Base-by-base conservation (phyloP, 305 asterid genomes). In the Solanum hybrid region DNA sequence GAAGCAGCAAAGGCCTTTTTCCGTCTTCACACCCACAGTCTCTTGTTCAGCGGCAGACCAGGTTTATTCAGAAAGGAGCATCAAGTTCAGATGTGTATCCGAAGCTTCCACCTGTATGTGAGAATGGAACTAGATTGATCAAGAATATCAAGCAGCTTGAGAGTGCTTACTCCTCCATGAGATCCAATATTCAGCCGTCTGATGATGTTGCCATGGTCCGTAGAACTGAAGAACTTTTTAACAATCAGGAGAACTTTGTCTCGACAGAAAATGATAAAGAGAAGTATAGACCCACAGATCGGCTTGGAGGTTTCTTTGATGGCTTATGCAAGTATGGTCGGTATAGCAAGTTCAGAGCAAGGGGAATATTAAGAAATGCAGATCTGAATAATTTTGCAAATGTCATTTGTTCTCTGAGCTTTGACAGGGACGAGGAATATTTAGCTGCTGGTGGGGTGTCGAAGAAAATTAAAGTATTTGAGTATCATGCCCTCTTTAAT, bases 371-470 rank as follows among this genome's bases (percentile, higher is more conserved):
- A 92, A 92, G 97, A 88, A 95, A 92, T 95, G 96, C 97, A 82
- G 99, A 96, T 88, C 92, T 96, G 88, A 94, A 91, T 80, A 96
- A 92, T 90, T 92, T 96, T 69, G 95, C 97, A 87, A 97, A 97
- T 89, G 99, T 97, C 81, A 95, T 97, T 89, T 95, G 98, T 91
- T 96, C 99, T 79, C 93, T 97, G 94, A 96, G 98, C 94, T 96
- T 98, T 91, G 98, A 98, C 89, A 97, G 99, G 66, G 99, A 96
- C 84, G 99, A 95, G 93, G 99, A 98, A 86, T 96, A 91, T 91
- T 92, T 98, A 90, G 99, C 99, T 90, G 88, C 99, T 26, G 99
- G 94, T 89, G 98, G 99, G 90, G 98, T 96, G 91, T 96, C 98
- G 17, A 98, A 96, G 95, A 96, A 96, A 96, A 96, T 98, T 34